Evolutionary conservation across 2,329 filamentous ascomycete species (phyloP), one percentile per base, ranked within the genome.

Genomic region (Aureobasidium sp.): DNA sequence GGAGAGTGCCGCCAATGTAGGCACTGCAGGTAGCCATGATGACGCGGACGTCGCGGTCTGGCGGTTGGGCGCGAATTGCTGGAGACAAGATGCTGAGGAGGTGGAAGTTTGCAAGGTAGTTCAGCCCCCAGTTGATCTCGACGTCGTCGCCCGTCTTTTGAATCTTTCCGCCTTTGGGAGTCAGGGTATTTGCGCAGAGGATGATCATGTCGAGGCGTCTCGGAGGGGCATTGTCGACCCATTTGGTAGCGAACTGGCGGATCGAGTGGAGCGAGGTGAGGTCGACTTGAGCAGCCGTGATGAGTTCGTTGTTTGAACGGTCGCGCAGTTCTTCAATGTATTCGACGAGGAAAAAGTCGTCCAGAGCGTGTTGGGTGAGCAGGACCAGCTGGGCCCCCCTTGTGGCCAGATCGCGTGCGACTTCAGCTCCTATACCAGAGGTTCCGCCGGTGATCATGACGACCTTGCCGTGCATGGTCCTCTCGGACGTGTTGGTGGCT

Each of bases 61-160:
- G 86, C 1, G 94, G 94, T 75, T 99, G 94, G 1, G 89, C 91
- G 67, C 91, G 85, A 64, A 99, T 81, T 0, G 94, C 93, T 0
- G 94, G 94, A 68, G 88, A 94, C 39, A 99, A 81, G 34, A 99
- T 95, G 66, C 89, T 90, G 48, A 99, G 81, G 3, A 99, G 81
- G 71, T 99, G 95, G 77, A 97, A 97, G 74, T 97, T 97, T 66
- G 91, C 88, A 42, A 99, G 82, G 74, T 91, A 99, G 72, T 99
- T 99, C 68, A 97, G 81, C 77, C 91, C 91, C 92, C 92, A 97
- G 64, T 89, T 93, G 67, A 87, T 83, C 72, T 97, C 93, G 15
- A 97, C 78, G 0, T 91, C 91, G 70, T 97, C 91, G 6, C 80
- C 76, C 0, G 91, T 96, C 66, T 83, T 78, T 1, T 74, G 77